Evolutionary conservation across 345 rosid genomes (phyloP).

Genomic region (Sapria himalayana): DNA sequence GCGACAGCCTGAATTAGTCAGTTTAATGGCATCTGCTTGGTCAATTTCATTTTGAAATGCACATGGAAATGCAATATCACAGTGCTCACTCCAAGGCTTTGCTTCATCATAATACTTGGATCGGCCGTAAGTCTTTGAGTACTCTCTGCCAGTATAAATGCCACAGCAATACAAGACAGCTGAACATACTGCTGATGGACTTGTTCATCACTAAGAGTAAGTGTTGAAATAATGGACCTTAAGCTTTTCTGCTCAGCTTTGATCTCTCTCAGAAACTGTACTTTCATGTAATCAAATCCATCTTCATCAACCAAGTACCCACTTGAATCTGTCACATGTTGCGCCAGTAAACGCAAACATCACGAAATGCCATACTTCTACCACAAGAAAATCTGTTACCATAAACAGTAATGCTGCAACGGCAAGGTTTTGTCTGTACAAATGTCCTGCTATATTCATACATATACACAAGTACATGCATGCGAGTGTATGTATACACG

Average conservation of each 20-base stretch:
- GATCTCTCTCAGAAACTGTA: conserved; percentile 83
- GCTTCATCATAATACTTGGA: conserved; percentile 90
- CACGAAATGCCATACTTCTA: too few relatives aligned
- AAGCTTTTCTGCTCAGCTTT: conserved; percentile 91
- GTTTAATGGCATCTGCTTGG: conserved; percentile 81
- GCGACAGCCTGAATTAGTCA: conserved; percentile 78
- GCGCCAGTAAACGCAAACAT: conserved; percentile 8
- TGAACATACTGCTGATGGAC: conserved; percentile 1
- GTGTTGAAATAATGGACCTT: conserved; percentile 24
- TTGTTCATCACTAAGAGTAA: conserved; percentile 4
- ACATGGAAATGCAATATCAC: conserved; percentile 90
- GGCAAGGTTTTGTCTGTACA: too few relatives aligned
- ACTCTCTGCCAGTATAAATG: conserved; percentile 69
- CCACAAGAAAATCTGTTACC: too few relatives aligned
- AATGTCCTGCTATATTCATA: too few relatives aligned
- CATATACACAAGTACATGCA: too few relatives aligned
- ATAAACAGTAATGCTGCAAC: too few relatives aligned
- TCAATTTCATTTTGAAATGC: conserved; percentile 90
- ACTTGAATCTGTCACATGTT: conserved; percentile 47
- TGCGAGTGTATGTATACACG: too few relatives aligned
- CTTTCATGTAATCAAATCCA: conserved; percentile 91
- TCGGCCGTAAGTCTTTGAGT: conserved; percentile 93
- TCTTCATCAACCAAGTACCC: conserved; percentile 97
- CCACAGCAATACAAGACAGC: conserved; percentile 7
- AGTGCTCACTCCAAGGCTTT: conserved; percentile 92